These are phyloP conservation scores for Mortierella sp. DNA, from an alignment of 371 early-diverging fungal species.

Conservation along the genomic window DNA sequence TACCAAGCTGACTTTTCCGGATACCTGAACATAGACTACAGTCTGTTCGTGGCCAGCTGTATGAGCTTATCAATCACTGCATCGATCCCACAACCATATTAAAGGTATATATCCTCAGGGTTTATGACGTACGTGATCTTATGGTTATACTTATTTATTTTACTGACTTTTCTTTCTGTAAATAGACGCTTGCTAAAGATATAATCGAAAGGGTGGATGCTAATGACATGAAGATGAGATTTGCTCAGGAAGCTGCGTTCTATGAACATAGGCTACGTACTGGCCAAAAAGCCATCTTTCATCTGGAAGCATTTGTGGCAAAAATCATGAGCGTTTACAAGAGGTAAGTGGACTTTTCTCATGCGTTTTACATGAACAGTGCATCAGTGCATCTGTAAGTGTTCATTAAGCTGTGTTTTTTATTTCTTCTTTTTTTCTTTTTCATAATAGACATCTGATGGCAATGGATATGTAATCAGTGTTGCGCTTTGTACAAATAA, in stretches of 20 bases:
- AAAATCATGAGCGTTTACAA: constrained; percentile 82
- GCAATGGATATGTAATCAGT: constrained; percentile 31
- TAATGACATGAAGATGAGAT: constrained; percentile 70
- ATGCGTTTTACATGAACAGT: not conserved
- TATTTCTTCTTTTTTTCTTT: not conserved
- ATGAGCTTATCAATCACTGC: constrained; percentile 91
- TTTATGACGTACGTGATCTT: not conserved
- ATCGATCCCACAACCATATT: constrained; percentile 89
- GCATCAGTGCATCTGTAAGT: not conserved
- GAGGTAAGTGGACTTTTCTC: constrained; percentile 19
- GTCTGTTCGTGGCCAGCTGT: constrained; percentile 82
- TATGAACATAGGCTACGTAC: constrained; percentile 88
- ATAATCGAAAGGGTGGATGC: constrained; percentile 74
- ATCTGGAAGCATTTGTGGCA: constrained; percentile 98
- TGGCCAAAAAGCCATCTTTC: constrained; percentile 96
- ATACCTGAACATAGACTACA: constrained; percentile 65
- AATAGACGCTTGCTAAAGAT: constrained; percentile 78
- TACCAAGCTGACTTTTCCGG: not conserved
- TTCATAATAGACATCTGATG: constrained; percentile 28
- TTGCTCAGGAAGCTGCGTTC: constrained; percentile 84
- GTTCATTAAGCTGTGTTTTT: not conserved
- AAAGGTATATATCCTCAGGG: constrained; percentile 63
- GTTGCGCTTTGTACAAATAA: constrained; percentile 13
- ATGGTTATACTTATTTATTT: not conserved
- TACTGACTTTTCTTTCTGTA: constrained; percentile 12